Evolutionary conservation across 116 monocot genomes (phyloP), one percentile per base, ranked within the genome.

Genomic region (Phalaenopsis hybrid): DNA sequence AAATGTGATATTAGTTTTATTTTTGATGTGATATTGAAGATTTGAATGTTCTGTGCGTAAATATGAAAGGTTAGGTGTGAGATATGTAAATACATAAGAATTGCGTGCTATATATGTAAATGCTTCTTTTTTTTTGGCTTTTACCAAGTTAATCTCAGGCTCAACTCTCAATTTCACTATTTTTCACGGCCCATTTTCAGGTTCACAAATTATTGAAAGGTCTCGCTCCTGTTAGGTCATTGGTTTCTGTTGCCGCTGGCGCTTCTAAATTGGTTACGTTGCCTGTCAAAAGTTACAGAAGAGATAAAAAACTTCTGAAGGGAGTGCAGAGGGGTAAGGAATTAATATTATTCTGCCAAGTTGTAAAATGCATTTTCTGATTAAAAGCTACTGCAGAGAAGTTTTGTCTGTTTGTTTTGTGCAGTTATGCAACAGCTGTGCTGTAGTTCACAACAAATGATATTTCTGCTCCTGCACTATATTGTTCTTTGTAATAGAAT

Each of bases 201-300:
- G 89, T 99, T 79, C 99, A 91, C 87, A 93, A 99, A 85, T 81
- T 99, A 86, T 78, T 99, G 44, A 95, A 95, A 83, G 99, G 99
- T 41, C 89, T 99, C 79, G 82, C 89, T 63, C 99, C 99, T 48
- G 83, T 99, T 81, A 87, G 83, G 43, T 99, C 99, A 81, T 85
- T 99, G 52, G 86, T 86, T 78, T 86, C 95, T 81, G 87, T 99
- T 43, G 83, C 93, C 82, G 88, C 95, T 59, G 95, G 95, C 81
- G 93, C 95, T 84, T 85, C 90, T 57, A 99, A 99, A 80, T 82
- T 99, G 83, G 87, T 99, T 74, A 95, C 95, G 45, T 85, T 91
- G 79, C 99, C 99, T 59, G 81, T 95, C 63, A 99, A 99, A 84
- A 91, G 91, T 88, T 99, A 95, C 81, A 95, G 65, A 82, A 93